Conservation (phyloP, 257 asterid species). For the Oldenlandia corymbosa region DNA sequence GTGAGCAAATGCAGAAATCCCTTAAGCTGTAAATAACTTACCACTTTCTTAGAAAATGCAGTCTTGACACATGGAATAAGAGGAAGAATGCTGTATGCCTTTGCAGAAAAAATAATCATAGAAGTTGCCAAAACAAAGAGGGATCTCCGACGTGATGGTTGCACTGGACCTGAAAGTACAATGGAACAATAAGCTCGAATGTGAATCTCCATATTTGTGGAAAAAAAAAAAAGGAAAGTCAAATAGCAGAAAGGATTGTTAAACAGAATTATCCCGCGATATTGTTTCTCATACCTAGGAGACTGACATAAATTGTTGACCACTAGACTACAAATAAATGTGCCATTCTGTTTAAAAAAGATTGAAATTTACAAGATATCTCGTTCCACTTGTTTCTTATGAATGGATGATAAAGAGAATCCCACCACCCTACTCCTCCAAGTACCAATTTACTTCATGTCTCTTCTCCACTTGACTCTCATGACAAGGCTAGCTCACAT, state of each 20-base stretch:
- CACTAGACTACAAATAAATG: no score
- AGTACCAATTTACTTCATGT: background rate
- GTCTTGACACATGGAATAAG: constrained; percentile 51
- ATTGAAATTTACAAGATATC: no score
- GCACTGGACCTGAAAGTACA: constrained; percentile 59
- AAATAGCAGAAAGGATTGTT: background rate
- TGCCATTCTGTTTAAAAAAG: no score
- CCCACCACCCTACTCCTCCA: background rate
- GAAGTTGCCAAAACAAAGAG: constrained; percentile 77
- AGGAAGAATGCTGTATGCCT: constrained; percentile 62
- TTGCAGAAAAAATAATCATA: constrained; percentile 78
- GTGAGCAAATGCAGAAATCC: constrained; percentile 10
- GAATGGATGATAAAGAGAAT: background rate
- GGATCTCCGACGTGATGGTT: constrained; percentile 89
- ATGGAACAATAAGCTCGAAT: constrained; percentile 10
- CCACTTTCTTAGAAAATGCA: constrained; percentile 49
- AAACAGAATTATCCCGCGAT: background rate
- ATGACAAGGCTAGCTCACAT: background rate
- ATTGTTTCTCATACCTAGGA: background rate
- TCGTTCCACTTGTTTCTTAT: no score
- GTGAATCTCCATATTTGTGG: background rate
- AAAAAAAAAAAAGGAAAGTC: background rate
- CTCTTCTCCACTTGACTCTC: background rate
- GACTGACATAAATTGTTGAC: background rate
- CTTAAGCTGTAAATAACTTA: constrained; percentile 22